Evolutionary conservation across 1,284 basidiomycete genomes (phyloP), one percentile per base, ranked within the genome.

Genomic region (Ganoderma sp.): DNA sequence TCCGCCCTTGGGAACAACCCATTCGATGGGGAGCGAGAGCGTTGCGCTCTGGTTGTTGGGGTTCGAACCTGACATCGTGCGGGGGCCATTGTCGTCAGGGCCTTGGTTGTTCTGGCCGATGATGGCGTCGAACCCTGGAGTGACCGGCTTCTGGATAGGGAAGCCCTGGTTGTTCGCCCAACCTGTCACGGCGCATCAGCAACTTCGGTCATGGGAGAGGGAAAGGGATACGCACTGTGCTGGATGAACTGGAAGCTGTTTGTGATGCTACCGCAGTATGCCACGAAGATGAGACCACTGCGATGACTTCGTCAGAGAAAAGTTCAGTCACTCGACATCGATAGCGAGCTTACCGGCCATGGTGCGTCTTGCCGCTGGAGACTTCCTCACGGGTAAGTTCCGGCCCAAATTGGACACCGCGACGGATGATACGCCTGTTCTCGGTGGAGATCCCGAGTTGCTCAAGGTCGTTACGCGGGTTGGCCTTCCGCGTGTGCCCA

Each of bases 401-500:
- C 6, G 79, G 79, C 22, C 81, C 82, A 62, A 80, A 84, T 17
- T 81, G 78, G 63, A 81, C 80, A 39, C 81, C 79, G n/a, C 79
- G 76, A 7, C 82, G 80, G 32, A 81, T 79, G 62, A 75, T 75
- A 41, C 74, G 75, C 56, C 70, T 66, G 60, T 56, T 69, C 39
- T 66, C 67, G 15, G 67, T 72, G 9, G 67, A 43, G 10, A 60
- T 8, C 2, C 7, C n/a, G n/a, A 67, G 64, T 4, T 59, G 58
- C 39, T 69, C 69, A 15, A 72, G 57, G 32, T 71, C 71, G 6
- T 68, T 78, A 25, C 87, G 82, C n/a, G 87, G 87, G 69, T 82
- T 81, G 1, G 85, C 84, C 79, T 87, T 88, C 65, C 87, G 83
- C 64, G 84, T 79, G 72, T 88, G 87, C 7, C 86, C 85, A 66